Conservation (phyloP, 2,329 filamentous ascomycete genomes). For the Furcasterigmium furcatum region DNA sequence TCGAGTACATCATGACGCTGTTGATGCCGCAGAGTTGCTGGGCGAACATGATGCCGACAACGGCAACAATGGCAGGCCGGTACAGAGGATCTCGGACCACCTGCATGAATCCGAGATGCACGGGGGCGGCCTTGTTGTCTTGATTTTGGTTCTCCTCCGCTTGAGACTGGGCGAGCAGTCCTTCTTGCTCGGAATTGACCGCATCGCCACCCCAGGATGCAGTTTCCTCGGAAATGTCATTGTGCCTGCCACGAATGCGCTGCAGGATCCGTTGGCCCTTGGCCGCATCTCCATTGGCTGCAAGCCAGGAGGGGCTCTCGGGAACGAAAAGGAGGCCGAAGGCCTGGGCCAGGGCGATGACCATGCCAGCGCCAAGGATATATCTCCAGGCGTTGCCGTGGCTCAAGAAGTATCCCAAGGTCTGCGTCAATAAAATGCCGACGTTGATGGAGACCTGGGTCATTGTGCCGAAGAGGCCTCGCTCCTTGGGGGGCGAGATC, state of each 20-base stretch:
- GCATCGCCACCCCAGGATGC: constrained; percentile 52
- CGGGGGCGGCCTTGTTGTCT: constrained; percentile 10
- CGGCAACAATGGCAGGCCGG: constrained; percentile 73
- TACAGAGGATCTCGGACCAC: constrained; percentile 67
- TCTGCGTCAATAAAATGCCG: constrained; percentile 81
- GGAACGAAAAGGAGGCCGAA: constrained; percentile 72
- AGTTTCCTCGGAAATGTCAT: constrained; percentile 72
- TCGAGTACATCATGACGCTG: constrained; percentile 97
- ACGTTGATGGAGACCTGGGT: constrained; percentile 94
- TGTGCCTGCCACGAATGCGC: constrained; percentile 67
- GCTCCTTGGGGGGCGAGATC: constrained; percentile 70
- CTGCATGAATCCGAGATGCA: constrained; percentile 57
- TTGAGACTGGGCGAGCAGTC: constrained; percentile 51
- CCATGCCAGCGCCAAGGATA: constrained; percentile 71
- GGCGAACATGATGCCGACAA: constrained; percentile 86
- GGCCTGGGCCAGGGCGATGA: constrained; percentile 65
- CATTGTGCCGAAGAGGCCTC: constrained; percentile 77
- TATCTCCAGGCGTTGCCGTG: constrained; percentile 76
- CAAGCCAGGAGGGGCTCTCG: constrained; percentile 87
- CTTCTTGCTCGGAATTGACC: constrained; percentile 60
- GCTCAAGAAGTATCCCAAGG: constrained; percentile 84
- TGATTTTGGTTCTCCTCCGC: constrained; percentile 8
- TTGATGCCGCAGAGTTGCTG: constrained; percentile 96
- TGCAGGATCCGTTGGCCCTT: constrained; percentile 67
- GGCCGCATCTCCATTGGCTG: constrained; percentile 58